Base-by-base conservation (phyloP, 1,284 basidiomycete species). In the Chiua sp. region DNA sequence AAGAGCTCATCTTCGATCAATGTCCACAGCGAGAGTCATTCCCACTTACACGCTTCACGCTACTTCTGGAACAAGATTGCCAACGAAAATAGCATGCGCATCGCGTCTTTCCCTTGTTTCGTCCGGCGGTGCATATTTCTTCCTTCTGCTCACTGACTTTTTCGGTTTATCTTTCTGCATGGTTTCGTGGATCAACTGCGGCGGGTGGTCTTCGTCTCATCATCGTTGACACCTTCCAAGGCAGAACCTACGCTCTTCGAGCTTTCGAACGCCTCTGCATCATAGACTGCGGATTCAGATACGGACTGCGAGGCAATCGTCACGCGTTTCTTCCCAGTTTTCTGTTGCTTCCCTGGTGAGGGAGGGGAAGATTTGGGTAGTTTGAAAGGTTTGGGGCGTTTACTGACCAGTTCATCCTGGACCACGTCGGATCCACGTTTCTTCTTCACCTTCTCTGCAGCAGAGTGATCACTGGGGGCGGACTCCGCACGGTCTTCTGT, bases 71-170 rank as follows among this genome's bases (percentile, higher is more conserved):
- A 90, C 86, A 0, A 98, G 78, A 72, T 98, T 98, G 13, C 97
- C 97, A n/a, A 99, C 77, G 72, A 98, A 99, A 55, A 98, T 80
- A 2, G 96, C 98, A 32, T 96, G 85, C 22, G 84, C 81, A 70
- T 98, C 88, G 53, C 91, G 82, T 60, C 85, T 86, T 57, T 85
- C 87, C 13, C 81, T 69, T 0, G 89, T 90, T 75, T 96, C 94
- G 55, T 84, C 86, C 28, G 76, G 66, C 0, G 91, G 92, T 1
- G 82, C 78, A 65, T 81, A 84, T 61, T 78, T 81, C 15, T 51
- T 54, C 59, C 79, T 80, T 59, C 47, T 63, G 16, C 49, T 59
- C 30, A 55, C 64, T 8, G 61, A 23, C 13, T 60, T 60, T 32
- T 49, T 52, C 33, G 59, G 67, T 30, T 57, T 57, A 39, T 52